phyloP scores from a whole-genome alignment of 2,329 filamentous ascomycete genomes.

The Diplodia sapinea region DNA sequence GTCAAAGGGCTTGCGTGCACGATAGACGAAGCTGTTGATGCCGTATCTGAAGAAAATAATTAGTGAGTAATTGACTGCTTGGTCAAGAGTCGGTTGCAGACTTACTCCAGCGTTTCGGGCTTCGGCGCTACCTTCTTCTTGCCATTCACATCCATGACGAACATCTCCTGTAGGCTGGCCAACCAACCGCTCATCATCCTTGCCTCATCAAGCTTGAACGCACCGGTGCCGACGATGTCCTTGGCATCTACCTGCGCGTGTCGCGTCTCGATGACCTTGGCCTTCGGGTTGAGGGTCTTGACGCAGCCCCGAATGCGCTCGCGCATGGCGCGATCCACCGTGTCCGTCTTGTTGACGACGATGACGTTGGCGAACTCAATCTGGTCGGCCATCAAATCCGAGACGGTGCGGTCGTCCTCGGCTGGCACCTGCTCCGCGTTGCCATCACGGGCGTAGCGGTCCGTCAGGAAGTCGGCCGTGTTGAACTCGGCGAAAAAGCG shows the following conservation, averaged over 20 bases:
- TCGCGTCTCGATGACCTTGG: constrained; percentile 66
- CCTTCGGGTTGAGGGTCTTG: constrained; percentile 68
- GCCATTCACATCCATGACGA: constrained; percentile 60
- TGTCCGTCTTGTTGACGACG: constrained; percentile 72
- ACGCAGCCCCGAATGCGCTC: constrained; percentile 60
- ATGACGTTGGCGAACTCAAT: constrained; percentile 79
- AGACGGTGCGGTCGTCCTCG: constrained; percentile 75
- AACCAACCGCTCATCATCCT: constrained; percentile 72
- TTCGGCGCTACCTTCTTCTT: constrained; percentile 67
- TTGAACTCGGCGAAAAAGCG: constrained; percentile 75
- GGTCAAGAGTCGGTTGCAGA: neutral
- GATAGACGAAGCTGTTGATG: constrained; percentile 73
- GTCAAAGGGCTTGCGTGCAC: constrained; percentile 56
- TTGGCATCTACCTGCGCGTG: constrained; percentile 66
- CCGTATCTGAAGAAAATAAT: constrained; percentile 57
- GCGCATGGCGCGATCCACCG: constrained; percentile 58
- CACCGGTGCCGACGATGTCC: constrained; percentile 68
- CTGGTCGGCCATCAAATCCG: constrained; percentile 76
- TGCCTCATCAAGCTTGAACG: constrained; percentile 69
- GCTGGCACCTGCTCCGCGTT: constrained; percentile 59
- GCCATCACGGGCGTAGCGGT: constrained; percentile 61
- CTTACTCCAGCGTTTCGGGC: constrained; percentile 71
- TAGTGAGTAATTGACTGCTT: neutral
- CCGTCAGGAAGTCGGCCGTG: constrained; percentile 70
- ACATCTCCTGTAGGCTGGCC: constrained; percentile 72